These are phyloP conservation scores for Ballota nigra DNA, from an alignment of 257 asterid genomes.

Conservation along the genomic window DNA sequence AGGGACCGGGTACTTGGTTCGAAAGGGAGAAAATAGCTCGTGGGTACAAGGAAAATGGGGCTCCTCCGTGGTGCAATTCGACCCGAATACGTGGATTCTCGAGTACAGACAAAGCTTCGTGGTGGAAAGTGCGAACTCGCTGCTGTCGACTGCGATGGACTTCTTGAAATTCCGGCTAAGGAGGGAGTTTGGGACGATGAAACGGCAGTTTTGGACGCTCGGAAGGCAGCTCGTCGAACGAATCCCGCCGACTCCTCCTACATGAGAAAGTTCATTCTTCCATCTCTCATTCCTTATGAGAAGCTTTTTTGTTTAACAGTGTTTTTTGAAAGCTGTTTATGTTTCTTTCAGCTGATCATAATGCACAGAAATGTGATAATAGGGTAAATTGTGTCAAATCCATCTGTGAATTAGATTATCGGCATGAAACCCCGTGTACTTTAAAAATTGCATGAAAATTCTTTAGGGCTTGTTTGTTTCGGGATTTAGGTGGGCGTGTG, in stretches of 20 bases:
- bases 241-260: conserved; percentile 37
- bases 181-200: conserved; percentile 41
- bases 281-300: conserved; percentile 34
- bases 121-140: conserved; percentile 38
- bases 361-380: background rate
- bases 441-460: too few relatives aligned
- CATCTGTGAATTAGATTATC: too few relatives aligned
- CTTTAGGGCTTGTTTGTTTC: too few relatives aligned
- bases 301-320: conserved; percentile 10
- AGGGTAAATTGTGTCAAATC: too few relatives aligned
- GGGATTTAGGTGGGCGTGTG: too few relatives aligned
- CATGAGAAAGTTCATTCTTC: conserved; percentile 26
- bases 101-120: conserved; percentile 54
- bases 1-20: conserved; percentile 30
- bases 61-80: conserved; percentile 60
- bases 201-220: conserved; percentile 46
- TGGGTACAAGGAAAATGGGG: conserved; percentile 70
- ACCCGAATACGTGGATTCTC: conserved; percentile 75
- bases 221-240: conserved; percentile 23
- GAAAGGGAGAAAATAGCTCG: conserved; percentile 41
- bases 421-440: too few relatives aligned
- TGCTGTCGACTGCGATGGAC: conserved; percentile 46
- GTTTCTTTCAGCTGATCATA: background rate
- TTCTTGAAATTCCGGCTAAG: conserved; percentile 46
- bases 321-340: background rate